phyloP scores from a whole-genome alignment of 352 stramenopile genomes.

The Globisporangium rhizosaccharum region DNA sequence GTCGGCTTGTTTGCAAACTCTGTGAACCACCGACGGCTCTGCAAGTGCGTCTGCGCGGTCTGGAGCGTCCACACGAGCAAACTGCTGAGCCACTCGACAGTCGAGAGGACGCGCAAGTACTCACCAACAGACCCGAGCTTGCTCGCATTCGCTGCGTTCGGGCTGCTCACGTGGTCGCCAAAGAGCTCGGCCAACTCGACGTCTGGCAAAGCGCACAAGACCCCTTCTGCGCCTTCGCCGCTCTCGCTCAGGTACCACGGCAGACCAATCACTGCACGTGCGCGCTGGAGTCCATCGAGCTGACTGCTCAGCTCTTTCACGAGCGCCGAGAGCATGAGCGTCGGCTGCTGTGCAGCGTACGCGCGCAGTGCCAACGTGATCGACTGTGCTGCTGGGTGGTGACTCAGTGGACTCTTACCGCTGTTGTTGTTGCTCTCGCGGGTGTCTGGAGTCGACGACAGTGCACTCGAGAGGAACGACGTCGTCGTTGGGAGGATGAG shows the following conservation, averaged over 20 bases:
- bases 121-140: conserved; percentile 47
- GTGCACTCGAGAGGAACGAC: conserved; percentile 65
- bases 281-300: conserved; percentile 37
- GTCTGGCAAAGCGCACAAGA: conserved; percentile 60
- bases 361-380: conserved; percentile 86
- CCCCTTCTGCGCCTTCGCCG: conserved; percentile 43
- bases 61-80: conserved; percentile 77
- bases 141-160: conserved; percentile 7
- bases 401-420: conserved; percentile 28
- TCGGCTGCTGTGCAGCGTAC: conserved; percentile 86
- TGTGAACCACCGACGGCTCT: conserved; percentile 73
- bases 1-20: conserved; percentile 60
- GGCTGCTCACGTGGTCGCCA: conserved; percentile 3
- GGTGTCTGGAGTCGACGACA: conserved; percentile 9
- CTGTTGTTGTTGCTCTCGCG: conserved; percentile 5
- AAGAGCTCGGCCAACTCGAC: conserved; percentile 32
- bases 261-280: conserved; percentile 34
- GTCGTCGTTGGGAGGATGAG: conserved; percentile 82
- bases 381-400: conserved; percentile 87
- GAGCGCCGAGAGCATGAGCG: conserved; percentile 63
- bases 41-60: conserved; percentile 59
- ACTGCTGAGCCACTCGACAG: conserved; percentile 75
- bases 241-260: conserved; percentile 39
- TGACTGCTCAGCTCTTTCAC: conserved; percentile 56
- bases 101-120: conserved; percentile 62